Evolutionary conservation across 306 rosid species (phyloP), one percentile per base, ranked within the genome.

Genomic region (Rubus idaeus): DNA sequence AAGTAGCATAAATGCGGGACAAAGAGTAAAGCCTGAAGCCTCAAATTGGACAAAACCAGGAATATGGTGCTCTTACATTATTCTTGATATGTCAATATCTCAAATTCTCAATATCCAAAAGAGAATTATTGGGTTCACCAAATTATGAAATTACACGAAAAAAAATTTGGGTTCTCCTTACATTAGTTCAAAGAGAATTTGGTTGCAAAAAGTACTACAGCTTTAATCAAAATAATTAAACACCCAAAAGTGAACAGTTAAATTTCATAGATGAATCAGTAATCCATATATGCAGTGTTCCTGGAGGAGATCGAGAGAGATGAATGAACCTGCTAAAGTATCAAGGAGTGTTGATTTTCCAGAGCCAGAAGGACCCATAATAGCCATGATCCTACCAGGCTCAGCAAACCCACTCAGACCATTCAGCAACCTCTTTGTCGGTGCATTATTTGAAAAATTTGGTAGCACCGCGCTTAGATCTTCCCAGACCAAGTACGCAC

Each of bases 291-390:
- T 26, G 64, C 16, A 58, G 64, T 10, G 17, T 58, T 10, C 35
- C 0, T 57, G 30, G 60, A 13, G 7, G 40, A 14, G 64, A n/a
- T n/a, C n/a, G n/a, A 56, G 30, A n/a, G 75, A 55, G 70, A 42
- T 4, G 5, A 47, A 42, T 30, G 45, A 70, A 68, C 81, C 86
- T 87, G 97, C 97, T 37, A 92, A 84, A 23, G 93, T 12, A 86
- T 92, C 97, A 60, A 92, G 97, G 6, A 92, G 88, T 10, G 97
- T 92, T 10, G 97, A 92, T 83, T 92, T 92, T 51, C 97, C 97
- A 70, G 97, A 92, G 50, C 97, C 97, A 75, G 97, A 92, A 65
- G 97, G 97, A 57, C 97, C 97, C 97, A 92, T 92, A 35, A 92
- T 92, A 42, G 97, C 97, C 90, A 84, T 89, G 86, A 92, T 88